Evolutionary conservation across 1,139 yeast species (phyloP), one percentile per base, ranked within the genome.

Genomic region (Keqinozyma sinolaborantium): DNA sequence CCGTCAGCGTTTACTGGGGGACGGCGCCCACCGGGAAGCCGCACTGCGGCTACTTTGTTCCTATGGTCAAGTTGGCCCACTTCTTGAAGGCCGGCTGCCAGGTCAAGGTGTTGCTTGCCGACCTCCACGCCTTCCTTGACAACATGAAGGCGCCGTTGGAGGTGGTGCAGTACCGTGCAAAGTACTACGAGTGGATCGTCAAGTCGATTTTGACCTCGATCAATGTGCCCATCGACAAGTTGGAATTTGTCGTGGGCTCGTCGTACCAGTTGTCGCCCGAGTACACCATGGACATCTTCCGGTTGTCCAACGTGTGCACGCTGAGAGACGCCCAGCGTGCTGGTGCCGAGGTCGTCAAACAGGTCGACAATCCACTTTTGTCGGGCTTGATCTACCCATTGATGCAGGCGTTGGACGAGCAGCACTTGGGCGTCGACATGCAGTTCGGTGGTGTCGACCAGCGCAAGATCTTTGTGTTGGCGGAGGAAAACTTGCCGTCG

Each of bases 401-500:
- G 53, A 92, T 94, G 98, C 99, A 94, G 66, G 97, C 97, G 2
- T 74, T 94, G 40, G 99, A 94, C 60, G 99, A 94, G 64, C 83
- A 94, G 53, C 82, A 83, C 59, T 76, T 94, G 52, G 83, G 70
- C 21, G 90, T 80, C 24, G 99, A 94, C 60, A 96, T 79, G 14
- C 98, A 94, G 64, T 90, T 94, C 52, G 99, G 99, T 44, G 99
- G 99, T 58, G 95, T 92, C 33, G 99, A 94, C 60, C 99, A 94
- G 69, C 81, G 99, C 63, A 94, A 94, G 69, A 94, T 94, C 52
- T 94, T 94, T 50, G 97, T 90, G 25, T 74, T 94, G 39, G 98
- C 98, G 5, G 98, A 94, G 62, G 98, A 94, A 64, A 83, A 85
- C 64, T 76, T 94, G 53, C 92, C 81, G 30, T 56, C 79, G 31